phyloP scores from a whole-genome alignment of 1,139 yeast genomes.

The Meyerozyma elateridarum region DNA sequence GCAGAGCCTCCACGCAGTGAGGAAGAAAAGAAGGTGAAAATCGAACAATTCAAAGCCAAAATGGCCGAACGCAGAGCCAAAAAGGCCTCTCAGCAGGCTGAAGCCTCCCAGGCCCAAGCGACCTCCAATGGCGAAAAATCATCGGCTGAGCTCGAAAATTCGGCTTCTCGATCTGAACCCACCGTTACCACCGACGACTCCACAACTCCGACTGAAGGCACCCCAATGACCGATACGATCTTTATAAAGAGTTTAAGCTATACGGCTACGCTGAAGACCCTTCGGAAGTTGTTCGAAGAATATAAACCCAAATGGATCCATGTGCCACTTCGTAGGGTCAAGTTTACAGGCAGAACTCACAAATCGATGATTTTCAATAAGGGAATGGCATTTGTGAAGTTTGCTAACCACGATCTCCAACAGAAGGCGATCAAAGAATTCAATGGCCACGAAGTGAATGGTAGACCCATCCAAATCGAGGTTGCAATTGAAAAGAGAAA shows the following conservation, averaged over 20 bases:
- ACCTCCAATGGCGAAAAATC: conserved; percentile 14
- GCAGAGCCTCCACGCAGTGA: conserved; percentile 52
- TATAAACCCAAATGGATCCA: conserved; percentile 52
- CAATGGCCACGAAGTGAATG: conserved; percentile 49
- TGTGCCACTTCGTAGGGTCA: conserved; percentile 49
- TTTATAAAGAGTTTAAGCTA: conserved; percentile 57
- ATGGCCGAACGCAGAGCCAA: conserved; percentile 20
- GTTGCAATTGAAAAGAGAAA: conserved; percentile 50
- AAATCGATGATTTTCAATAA: conserved; percentile 45
- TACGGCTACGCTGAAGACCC: conserved; percentile 39
- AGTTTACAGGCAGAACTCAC: conserved; percentile 33
- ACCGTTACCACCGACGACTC: conserved; percentile 12
- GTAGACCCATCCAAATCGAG: conserved; percentile 50
- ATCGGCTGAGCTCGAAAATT: conserved; percentile 5
- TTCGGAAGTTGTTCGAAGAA: conserved; percentile 42
- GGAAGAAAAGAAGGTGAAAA: conserved; percentile 39
- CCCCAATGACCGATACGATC: conserved; percentile 49
- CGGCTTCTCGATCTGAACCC: conserved; percentile 7
- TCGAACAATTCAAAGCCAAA: conserved; percentile 35
- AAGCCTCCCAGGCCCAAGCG: conserved; percentile 15
- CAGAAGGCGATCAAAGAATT: conserved; percentile 46
- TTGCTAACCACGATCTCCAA: conserved; percentile 44
- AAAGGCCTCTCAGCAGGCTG: conserved; percentile 19
- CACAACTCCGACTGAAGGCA: conserved; percentile 48
- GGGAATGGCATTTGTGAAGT: conserved; percentile 62